These are phyloP conservation scores for Sutorius australiensis DNA, from an alignment of 768 basidiomycete species.

Conservation along the genomic window DNA sequence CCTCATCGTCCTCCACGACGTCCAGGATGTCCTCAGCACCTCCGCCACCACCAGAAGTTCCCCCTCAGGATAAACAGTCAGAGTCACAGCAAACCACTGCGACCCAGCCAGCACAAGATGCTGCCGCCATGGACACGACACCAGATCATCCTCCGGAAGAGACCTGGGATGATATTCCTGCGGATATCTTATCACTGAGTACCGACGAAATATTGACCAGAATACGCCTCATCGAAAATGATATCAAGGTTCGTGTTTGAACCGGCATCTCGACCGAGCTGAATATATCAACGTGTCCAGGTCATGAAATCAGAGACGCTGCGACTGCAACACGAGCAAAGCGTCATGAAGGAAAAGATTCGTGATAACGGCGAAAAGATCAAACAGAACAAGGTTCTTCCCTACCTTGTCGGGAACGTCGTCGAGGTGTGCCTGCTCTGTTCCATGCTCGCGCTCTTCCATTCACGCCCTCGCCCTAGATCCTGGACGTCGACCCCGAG, in stretches of 20 bases:
- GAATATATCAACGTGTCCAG: slow-evolving; percentile 36
- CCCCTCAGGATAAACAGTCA: slow-evolving; percentile 47
- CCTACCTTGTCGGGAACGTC: slow-evolving; percentile 96
- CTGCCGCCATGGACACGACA: slow-evolving; percentile 65
- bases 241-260: slow-evolving; percentile 69
- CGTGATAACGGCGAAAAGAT: slow-evolving; percentile 97
- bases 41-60: slow-evolving; percentile 45
- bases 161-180: slow-evolving; percentile 88
- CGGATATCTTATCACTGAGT: slow-evolving; percentile 71
- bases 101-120: slow-evolving; percentile 33
- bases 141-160: slow-evolving; percentile 71
- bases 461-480: slow-evolving; percentile 44
- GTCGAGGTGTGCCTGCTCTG: slow-evolving; percentile 64
- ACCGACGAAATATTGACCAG: slow-evolving; percentile 89
- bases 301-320: slow-evolving; percentile 96
- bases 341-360: slow-evolving; percentile 97
- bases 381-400: slow-evolving; percentile 98
- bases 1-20: slow-evolving; percentile 1
- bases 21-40: slow-evolving; percentile 53
- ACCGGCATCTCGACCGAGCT: neutral
- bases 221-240: slow-evolving; percentile 92
- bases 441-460: neutral
- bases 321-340: slow-evolving; percentile 90
- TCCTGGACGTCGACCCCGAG: slow-evolving; percentile 92
- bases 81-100: slow-evolving; percentile 35